These are phyloP conservation scores for Tetrapisispora iriomotensis DNA, from an alignment of 805 yeast genomes.

Conservation along the genomic window DNA sequence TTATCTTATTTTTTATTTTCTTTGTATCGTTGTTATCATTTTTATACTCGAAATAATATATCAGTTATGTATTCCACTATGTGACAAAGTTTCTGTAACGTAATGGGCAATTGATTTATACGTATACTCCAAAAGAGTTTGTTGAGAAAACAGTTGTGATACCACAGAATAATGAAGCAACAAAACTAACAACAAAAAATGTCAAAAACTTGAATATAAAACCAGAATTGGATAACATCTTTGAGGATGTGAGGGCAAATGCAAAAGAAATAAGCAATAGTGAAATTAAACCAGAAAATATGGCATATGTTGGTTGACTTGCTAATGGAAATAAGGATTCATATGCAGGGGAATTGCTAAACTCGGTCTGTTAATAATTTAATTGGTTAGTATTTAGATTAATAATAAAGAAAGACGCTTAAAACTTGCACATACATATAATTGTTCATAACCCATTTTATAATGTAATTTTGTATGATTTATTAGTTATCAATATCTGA, in stretches of 20 bases:
- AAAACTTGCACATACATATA: conserved; percentile 15
- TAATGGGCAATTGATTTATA: conserved; percentile 13
- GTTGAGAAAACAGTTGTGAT: conserved; percentile 34
- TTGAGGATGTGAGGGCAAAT: conserved; percentile 10
- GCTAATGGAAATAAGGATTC: conserved; percentile 12
- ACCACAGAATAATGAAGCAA: conserved; percentile 32
- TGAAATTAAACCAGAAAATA: conserved; percentile 13
- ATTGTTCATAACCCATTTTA: conserved; percentile 16
- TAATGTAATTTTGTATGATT: too few relatives aligned
- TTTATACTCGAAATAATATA: neutral
- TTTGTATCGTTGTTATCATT: neutral
- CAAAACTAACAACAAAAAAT: conserved; percentile 17
- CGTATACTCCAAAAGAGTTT: conserved; percentile 39
- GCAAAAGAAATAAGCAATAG: conserved; percentile 14
- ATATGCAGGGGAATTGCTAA: conserved; percentile 10
- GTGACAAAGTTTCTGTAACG: too few relatives aligned
- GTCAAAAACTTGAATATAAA: conserved; percentile 14
- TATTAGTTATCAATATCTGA: too few relatives aligned
- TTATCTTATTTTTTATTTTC: neutral
- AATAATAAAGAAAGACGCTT: neutral
- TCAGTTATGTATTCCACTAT: too few relatives aligned
- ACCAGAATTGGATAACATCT: conserved; percentile 3
- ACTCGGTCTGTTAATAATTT: conserved; percentile 14
- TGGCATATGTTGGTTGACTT: conserved; percentile 19
- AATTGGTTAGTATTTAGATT: conserved; percentile 5